Evolutionary conservation across 129 eudicot species (phyloP).

Genomic region (Lactuca saligna): DNA sequence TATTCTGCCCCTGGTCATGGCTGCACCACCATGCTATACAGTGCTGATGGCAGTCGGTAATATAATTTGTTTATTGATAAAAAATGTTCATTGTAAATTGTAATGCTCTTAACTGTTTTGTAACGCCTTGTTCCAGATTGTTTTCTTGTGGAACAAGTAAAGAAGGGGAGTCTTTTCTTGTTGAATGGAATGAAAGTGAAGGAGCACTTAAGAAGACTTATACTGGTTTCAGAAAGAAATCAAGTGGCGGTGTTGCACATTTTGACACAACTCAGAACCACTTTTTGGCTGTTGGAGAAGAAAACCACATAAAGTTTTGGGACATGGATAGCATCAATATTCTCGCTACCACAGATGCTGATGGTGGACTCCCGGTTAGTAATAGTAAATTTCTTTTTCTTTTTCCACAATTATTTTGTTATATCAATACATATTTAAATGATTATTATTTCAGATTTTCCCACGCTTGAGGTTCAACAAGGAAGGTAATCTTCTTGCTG

Average conservation of each 20-base stretch:
- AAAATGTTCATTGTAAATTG: neutral
- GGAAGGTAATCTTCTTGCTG: constrained; percentile 94
- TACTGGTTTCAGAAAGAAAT: constrained; percentile 80
- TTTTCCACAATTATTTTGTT: neutral
- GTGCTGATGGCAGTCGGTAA: constrained; percentile 91
- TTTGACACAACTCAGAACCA: constrained; percentile 91
- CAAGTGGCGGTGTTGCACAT: constrained; percentile 67
- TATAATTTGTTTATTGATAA: neutral
- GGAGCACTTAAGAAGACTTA: constrained; percentile 92
- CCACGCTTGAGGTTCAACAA: constrained; percentile 90
- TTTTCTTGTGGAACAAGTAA: constrained; percentile 97
- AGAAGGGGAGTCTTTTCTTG: constrained; percentile 88
- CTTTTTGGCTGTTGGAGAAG: constrained; percentile 93
- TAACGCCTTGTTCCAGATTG: constrained; percentile 48
- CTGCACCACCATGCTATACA: constrained; percentile 87
- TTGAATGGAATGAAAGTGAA: constrained; percentile 99
- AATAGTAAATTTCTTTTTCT: constrained; percentile 11
- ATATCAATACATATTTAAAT: neutral
- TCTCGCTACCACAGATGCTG: constrained; percentile 69
- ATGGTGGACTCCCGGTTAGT: constrained; percentile 90
- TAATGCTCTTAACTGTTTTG: neutral
- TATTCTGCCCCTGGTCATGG: constrained; percentile 94
- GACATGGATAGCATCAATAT: constrained; percentile 75
- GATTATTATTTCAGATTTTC: constrained; percentile 46
- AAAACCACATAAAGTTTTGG: constrained; percentile 93